Conservation (phyloP, 495 filamentous ascomycete genomes). For the Aspergillus asperescens region DNA sequence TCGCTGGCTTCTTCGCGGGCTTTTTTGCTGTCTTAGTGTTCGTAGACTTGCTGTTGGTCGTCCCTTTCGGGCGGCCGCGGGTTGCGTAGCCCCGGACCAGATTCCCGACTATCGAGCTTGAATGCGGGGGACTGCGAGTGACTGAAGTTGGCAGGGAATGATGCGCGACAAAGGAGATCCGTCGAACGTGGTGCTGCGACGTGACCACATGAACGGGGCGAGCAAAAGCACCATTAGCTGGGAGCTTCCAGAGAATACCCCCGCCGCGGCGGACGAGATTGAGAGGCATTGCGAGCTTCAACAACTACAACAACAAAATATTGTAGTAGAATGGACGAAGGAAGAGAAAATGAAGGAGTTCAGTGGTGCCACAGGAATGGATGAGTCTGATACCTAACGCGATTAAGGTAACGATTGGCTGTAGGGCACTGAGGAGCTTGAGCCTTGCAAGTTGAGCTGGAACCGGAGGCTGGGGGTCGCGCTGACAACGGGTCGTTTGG, state of each 20-base stretch:
- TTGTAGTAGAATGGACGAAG: neutral
- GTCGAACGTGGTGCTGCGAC: constrained; percentile 27
- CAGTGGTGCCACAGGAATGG: constrained; percentile 9
- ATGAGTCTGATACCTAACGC: constrained; percentile 13
- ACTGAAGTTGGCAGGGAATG: constrained; percentile 11
- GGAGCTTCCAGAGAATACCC: constrained; percentile 28
- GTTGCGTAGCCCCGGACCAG: constrained; percentile 30
- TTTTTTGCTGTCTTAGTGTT: constrained; percentile 12
- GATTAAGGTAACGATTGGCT: constrained; percentile 3
- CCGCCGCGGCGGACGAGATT: constrained; percentile 27
- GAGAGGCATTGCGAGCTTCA: constrained; percentile 26
- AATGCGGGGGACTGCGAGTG: constrained; percentile 4
- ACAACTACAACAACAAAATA: neutral
- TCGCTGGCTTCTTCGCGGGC: constrained; percentile 20
- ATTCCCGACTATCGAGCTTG: constrained; percentile 1
- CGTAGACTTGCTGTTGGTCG: constrained; percentile 18
- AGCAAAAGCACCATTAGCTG: constrained; percentile 22
- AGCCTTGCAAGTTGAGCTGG: constrained; percentile 31
- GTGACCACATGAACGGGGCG: constrained; percentile 25
- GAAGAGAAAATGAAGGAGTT: constrained; percentile 1
- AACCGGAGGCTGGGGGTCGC: constrained; percentile 26
- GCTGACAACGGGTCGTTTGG: constrained; percentile 28
- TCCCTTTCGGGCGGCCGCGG: constrained; percentile 20
- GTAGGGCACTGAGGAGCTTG: constrained; percentile 15
- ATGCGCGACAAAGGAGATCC: constrained; percentile 21